Conservation (phyloP, 345 rosid genomes). For the Garcia nutans region DNA sequence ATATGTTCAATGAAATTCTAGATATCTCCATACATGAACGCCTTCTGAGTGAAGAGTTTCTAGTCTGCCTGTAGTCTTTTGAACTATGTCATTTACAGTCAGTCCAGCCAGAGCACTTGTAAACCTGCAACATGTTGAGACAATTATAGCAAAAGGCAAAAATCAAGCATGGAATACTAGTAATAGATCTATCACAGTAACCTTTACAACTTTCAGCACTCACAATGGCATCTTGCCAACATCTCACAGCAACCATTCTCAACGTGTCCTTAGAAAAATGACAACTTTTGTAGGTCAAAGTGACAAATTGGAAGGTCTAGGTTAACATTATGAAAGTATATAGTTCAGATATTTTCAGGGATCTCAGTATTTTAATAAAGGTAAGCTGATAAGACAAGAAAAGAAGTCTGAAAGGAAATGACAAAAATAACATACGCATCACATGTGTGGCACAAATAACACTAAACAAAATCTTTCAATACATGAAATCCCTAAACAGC, state of each 20-base stretch:
- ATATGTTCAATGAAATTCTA: slow-evolving; percentile 12
- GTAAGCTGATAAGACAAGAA: slow-evolving; percentile 6
- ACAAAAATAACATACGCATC: background rate
- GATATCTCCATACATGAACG: slow-evolving; percentile 67
- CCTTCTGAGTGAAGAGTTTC: slow-evolving; percentile 97
- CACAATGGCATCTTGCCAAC: background rate
- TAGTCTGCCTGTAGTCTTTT: slow-evolving; percentile 78
- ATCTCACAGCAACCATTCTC: background rate
- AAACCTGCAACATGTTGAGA: slow-evolving; percentile 57
- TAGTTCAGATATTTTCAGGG: background rate
- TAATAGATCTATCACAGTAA: background rate
- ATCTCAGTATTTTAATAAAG: slow-evolving; percentile 9
- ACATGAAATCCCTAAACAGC: background rate
- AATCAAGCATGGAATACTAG: background rate
- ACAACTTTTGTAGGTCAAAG: slow-evolving; percentile 2
- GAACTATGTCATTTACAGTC: slow-evolving; percentile 64
- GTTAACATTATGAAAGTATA: background rate
- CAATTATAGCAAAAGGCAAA: background rate
- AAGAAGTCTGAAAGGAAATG: background rate
- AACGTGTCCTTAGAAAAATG: background rate
- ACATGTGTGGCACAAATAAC: background rate
- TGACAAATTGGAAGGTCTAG: background rate
- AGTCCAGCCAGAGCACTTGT: slow-evolving; percentile 65
- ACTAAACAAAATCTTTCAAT: background rate
- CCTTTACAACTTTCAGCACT: background rate